These are phyloP conservation scores for Phytophthora pini DNA, from an alignment of 352 stramenopile genomes.

Conservation along the genomic window DNA sequence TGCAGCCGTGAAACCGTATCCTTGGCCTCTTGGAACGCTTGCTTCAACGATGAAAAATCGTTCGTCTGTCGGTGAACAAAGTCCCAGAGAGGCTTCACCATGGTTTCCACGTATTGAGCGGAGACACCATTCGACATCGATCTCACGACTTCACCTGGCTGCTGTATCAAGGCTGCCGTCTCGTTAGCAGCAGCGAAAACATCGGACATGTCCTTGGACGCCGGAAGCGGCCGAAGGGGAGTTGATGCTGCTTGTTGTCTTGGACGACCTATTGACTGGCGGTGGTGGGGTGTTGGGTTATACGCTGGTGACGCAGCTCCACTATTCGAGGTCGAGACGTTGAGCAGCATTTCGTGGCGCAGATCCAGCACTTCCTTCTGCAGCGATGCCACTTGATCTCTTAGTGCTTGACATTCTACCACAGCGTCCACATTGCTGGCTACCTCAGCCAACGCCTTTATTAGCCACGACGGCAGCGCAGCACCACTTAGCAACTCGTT, in stretches of 20 bases:
- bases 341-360: conserved; percentile 78
- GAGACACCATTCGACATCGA: conserved; percentile 16
- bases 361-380: conserved; percentile 84
- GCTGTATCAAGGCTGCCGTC: conserved; percentile 25
- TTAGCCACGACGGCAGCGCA: conserved; percentile 70
- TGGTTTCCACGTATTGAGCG: conserved; percentile 30
- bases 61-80: conserved; percentile 84
- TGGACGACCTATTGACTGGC: conserved; percentile 49
- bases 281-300: conserved; percentile 64
- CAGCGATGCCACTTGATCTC: conserved; percentile 76
- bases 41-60: conserved; percentile 63
- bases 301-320: conserved; percentile 21
- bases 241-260: conserved; percentile 22
- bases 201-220: conserved; percentile 32
- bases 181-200: conserved; percentile 30
- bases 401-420: conserved; percentile 77
- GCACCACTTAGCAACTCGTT: conserved; percentile 81
- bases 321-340: conserved; percentile 47
- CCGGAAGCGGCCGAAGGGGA: conserved; percentile 20
- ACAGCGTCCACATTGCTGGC: conserved; percentile 82
- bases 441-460: conserved; percentile 79
- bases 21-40: conserved; percentile 76
- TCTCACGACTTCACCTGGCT: not conserved
- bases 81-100: conserved; percentile 78
- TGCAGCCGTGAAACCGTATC: conserved; percentile 75